Percentiles rank a stretch among this genome's conserved stretches.
Evolutionary conservation across 371 early-diverging fungal genomes (phyloP).

Genomic region (Mortierella sp.): DNA sequence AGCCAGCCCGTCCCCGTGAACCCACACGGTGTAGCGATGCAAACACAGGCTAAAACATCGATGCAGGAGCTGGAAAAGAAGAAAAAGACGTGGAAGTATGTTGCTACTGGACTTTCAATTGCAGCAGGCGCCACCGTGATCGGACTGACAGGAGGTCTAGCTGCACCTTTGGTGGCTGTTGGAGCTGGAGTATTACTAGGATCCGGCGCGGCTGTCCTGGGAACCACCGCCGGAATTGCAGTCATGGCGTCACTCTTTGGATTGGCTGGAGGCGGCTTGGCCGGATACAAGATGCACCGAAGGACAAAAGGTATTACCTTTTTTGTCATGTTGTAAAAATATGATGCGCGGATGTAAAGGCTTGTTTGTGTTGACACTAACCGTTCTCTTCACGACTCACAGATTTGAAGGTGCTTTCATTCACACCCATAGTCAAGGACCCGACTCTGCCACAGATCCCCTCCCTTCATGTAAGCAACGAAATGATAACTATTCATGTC

Average conservation of each 20-base stretch:
- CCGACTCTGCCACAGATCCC: conserved; percentile 71
- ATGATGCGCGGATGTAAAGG: background rate
- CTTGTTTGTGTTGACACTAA: background rate
- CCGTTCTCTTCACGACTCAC: conserved; percentile 10
- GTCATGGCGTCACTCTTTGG: conserved; percentile 77
- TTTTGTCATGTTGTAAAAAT: background rate
- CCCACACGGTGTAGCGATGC: conserved; percentile 49
- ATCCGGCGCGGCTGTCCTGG: conserved; percentile 70
- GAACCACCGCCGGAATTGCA: conserved; percentile 75
- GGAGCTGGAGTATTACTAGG: conserved; percentile 64
- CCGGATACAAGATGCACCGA: conserved; percentile 58
- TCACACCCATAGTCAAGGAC: conserved; percentile 68
- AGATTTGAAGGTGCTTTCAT: conserved; percentile 71
- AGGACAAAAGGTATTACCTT: conserved; percentile 55
- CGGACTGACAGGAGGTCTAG: conserved; percentile 78
- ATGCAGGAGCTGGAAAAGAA: conserved; percentile 66
- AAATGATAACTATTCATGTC: background rate
- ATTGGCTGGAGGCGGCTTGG: conserved; percentile 71
- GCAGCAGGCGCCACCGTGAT: conserved; percentile 78
- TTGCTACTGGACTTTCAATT: conserved; percentile 69
- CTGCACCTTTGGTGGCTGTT: conserved; percentile 75
- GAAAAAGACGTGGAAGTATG: conserved; percentile 67
- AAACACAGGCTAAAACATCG: conserved; percentile 60
- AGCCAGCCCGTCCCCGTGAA: background rate
- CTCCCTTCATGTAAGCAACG: conserved; percentile 65